Conservation (phyloP, 2,329 filamentous ascomycete species). For the Fulvia fulva region DNA sequence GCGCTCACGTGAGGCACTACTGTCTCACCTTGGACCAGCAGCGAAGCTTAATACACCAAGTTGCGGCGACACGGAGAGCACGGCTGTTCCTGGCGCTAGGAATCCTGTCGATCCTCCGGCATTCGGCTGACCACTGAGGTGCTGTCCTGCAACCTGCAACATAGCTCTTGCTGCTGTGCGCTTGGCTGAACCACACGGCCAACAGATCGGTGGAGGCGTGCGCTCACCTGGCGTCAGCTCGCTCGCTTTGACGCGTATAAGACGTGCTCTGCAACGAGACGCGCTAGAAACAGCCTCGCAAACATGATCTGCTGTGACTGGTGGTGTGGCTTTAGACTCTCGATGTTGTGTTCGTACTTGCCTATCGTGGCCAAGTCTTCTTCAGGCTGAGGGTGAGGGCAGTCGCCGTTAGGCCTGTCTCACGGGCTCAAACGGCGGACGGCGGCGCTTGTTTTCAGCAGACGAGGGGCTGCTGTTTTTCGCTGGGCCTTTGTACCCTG, state of each 20-base stretch:
- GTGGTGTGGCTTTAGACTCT: not conserved
- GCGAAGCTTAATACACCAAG: not conserved
- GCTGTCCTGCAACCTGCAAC: too few species aligned
- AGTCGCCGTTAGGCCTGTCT: not conserved
- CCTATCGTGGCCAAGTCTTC: conserved; percentile 1
- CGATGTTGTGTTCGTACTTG: not conserved
- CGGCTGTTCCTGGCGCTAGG: conserved; percentile 14
- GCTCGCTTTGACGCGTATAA: not conserved
- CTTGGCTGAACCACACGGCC: not conserved
- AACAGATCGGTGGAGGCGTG: not conserved
- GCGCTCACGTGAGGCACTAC: not conserved
- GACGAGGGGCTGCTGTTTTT: conserved; percentile 1
- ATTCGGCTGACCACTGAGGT: not conserved
- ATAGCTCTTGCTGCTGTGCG: not conserved
- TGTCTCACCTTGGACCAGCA: not conserved
- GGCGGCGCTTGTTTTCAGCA: not conserved
- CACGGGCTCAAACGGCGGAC: not conserved
- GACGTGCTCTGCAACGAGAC: not conserved
- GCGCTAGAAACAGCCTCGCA: not conserved
- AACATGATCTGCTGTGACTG: not conserved
- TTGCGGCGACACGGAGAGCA: conserved; percentile 3
- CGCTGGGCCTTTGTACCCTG: not conserved
- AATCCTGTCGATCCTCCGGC: not conserved
- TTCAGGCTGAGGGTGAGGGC: not conserved
- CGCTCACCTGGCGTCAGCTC: not conserved